Conservation (phyloP, 2,329 filamentous ascomycete genomes). For the Endothia cerciana region DNA sequence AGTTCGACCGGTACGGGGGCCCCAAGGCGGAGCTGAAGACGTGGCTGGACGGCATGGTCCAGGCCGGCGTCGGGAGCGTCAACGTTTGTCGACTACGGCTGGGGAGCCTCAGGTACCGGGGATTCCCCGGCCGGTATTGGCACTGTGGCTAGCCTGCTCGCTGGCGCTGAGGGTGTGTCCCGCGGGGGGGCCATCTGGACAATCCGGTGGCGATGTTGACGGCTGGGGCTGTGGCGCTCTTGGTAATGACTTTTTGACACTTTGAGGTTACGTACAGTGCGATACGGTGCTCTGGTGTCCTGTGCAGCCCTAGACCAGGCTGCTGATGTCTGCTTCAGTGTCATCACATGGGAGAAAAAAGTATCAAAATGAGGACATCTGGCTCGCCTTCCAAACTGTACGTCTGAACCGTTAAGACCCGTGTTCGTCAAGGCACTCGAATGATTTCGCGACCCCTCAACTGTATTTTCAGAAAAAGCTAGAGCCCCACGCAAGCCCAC, state of each 20-base stretch:
- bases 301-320: too few relatives aligned
- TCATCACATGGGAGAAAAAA: too few relatives aligned
- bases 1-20: neutral
- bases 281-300: too few relatives aligned
- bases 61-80: slow-evolving; percentile 2
- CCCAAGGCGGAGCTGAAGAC: neutral
- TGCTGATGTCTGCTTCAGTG: too few relatives aligned
- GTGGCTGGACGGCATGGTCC: slow-evolving; percentile 13
- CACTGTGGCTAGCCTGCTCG: neutral
- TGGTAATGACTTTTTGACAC: neutral
- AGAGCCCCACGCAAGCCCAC: too few relatives aligned
- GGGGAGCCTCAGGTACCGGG: neutral
- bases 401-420: too few relatives aligned
- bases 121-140: neutral
- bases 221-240: neutral
- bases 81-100: slow-evolving; percentile 9
- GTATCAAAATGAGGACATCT: too few relatives aligned
- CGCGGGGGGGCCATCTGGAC: too few relatives aligned
- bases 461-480: too few relatives aligned
- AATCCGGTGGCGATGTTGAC: neutral
- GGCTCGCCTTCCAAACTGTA: too few relatives aligned
- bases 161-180: neutral
- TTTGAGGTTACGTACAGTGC: neutral
- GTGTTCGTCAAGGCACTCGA: too few relatives aligned
- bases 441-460: too few relatives aligned